Base-by-base conservation (phyloP, 176 grass and related monocot genomes). In the Eragrostis curvula region DNA sequence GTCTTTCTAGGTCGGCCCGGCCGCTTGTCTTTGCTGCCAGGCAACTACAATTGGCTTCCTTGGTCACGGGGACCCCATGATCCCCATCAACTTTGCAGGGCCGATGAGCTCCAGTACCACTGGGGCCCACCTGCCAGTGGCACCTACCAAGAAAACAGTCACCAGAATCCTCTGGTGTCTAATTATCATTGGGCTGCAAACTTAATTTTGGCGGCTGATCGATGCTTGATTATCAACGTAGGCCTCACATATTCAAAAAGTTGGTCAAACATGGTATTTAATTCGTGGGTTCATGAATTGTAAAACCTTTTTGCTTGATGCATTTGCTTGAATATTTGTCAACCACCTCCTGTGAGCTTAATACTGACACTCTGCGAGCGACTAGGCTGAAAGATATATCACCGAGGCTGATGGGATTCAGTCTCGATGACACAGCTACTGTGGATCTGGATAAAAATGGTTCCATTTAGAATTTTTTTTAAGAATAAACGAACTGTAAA, bases 111-210 rank as follows among this genome's bases (percentile, higher is more conserved):
- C 28, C 21, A 8, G 9, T 9, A 16, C 8, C 25, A 4, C 45
- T 24, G 20, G 47, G 78, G 1, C 65, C 63, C 49, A 57, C 78
- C 65, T 83, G n/a, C 21, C 57, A 66, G 70, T 9, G 30, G 9
- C 21, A 52, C 43, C 12, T 0, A 41, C 21, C 12, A 3, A 23
- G 9, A 68, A 18, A 12, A 11, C 3, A 36, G 48, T 52, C 15
- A 6, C 15, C 16, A 52, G 18, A 52, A 18, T 5, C 50, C 50
- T 52, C 50, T 52, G 3, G 32, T 36, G 32, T 36, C 32, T 2
- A 36, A 2, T 36, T 36, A 36, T 36, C 2, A 36, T 36, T 36
- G 32, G 32, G 32, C 2, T 36, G 32, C 32, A 36, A 36, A 36
- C 2, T 4, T 66, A 53, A 83, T 53, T 74, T 82, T 30, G 81